These are phyloP conservation scores for Botryotinia globosa DNA, from an alignment of 2,329 filamentous ascomycete genomes.

Conservation along the genomic window DNA sequence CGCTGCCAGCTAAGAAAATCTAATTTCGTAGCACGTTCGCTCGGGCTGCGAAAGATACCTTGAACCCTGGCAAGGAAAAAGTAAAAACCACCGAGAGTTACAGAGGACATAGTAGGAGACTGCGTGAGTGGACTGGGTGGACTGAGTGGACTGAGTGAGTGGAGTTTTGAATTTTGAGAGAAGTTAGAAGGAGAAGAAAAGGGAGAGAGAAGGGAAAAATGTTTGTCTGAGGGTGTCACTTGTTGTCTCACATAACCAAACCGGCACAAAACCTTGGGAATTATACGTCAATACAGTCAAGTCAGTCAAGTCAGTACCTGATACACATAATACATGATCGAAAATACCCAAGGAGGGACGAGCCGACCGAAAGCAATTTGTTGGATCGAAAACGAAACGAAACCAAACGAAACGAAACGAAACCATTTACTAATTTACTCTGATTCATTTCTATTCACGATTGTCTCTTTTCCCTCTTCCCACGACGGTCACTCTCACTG, in stretches of 20 bases:
- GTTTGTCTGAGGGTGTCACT: conserved; percentile 2
- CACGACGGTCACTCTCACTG: background rate
- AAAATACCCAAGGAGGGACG: background rate
- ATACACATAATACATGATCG: background rate
- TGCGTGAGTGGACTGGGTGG: background rate
- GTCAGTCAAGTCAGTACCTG: too few species aligned
- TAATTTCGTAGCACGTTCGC: conserved; percentile 6
- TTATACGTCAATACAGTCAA: background rate
- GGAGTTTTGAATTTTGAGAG: background rate
- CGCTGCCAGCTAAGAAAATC: background rate
- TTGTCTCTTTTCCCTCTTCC: background rate
- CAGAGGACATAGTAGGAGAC: background rate
- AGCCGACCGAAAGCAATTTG: background rate
- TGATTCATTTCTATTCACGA: background rate
- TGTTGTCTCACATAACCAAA: conserved; percentile 9
- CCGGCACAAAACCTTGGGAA: conserved; percentile 2
- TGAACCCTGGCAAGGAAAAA: conserved; percentile 7
- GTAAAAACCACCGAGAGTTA: background rate
- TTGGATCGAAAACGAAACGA: background rate
- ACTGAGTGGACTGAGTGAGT: background rate
- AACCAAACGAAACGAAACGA: background rate
- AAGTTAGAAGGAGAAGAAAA: background rate
- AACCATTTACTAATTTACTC: background rate
- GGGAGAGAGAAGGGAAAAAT: background rate
- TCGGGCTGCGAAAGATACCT: background rate